Base-by-base conservation (phyloP, 257 asterid species). In the Plantago ovata region DNA sequence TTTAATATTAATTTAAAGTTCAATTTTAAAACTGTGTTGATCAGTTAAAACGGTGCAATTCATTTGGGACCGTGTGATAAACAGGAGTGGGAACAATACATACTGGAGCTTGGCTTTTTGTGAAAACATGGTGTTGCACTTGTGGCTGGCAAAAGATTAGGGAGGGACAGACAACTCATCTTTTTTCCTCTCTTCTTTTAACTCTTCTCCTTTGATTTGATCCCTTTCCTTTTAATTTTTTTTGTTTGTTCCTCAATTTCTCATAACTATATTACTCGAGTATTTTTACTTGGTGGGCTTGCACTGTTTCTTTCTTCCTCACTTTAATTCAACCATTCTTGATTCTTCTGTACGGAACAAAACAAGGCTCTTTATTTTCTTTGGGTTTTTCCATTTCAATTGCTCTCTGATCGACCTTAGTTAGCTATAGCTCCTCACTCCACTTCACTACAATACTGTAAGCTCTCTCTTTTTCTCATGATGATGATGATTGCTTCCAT, bases 81-180 rank as follows among this genome's bases (percentile, higher is more conserved):
- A 49, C 38, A 69, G 39, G 53, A 70, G 79, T 43, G 63, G 77
- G 75, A 69, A 63, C 57, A 54, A 7, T 16, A 47, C 32, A 24
- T 16, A 47, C 53, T 58, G 74, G 74, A 67, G 78, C 70, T 82
- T 82, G 84, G 83, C 79, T 50, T 82, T 84, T 81, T 76, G 80
- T 53, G 87, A 75, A 60, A 75, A 82, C 93, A 82, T 69, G 47
- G 84, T 82, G 93, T 85, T 80, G 69, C 78, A 22, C 67, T 80
- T 80, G 94, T 84, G 96, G 88, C 84, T 77, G 62, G 68, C 94
- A 78, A 80, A n/a, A 78, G 75, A 71, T 77, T 82, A 38, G 22
- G n/a, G 3, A n/a, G n/a, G n/a, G 19, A 67, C 66, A 66, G 79
- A 80, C 87, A 74, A 74, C 80, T 77, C 84, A 71, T 77, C 84